Evolutionary conservation across 257 asterid species (phyloP).

Genomic region (Forsythia suspensa): DNA sequence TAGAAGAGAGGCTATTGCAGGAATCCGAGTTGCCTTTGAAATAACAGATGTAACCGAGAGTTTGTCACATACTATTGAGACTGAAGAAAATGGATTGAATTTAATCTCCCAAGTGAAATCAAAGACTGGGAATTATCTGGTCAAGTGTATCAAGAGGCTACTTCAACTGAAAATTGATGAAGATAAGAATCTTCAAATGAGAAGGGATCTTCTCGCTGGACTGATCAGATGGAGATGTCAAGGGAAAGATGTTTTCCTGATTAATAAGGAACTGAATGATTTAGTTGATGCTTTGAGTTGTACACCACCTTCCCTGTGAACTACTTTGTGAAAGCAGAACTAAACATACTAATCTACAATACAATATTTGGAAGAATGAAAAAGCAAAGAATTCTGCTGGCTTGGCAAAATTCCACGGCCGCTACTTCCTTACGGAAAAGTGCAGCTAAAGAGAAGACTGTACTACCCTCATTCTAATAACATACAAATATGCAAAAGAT

Average conservation of each 20-base stretch:
- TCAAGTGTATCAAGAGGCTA: constrained; percentile 60
- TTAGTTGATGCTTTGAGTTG: constrained; percentile 44
- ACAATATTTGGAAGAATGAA: background rate
- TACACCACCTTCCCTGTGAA: constrained; percentile 19
- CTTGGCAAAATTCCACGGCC: background rate
- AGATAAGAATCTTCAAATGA: constrained; percentile 33
- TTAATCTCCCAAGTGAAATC: constrained; percentile 50
- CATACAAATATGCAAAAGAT: background rate
- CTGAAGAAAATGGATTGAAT: constrained; percentile 50
- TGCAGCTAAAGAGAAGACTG: background rate
- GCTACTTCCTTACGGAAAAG: background rate
- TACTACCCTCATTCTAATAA: background rate
- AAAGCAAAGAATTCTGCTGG: background rate
- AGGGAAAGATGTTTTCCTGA: constrained; percentile 46
- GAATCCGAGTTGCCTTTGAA: constrained; percentile 58
- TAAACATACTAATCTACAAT: background rate
- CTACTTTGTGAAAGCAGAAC: background rate
- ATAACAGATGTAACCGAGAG: constrained; percentile 50
- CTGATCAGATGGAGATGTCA: constrained; percentile 56
- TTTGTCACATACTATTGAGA: constrained; percentile 45
- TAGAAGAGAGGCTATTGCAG: constrained; percentile 57
- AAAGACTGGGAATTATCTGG: constrained; percentile 46
- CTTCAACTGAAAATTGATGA: constrained; percentile 32
- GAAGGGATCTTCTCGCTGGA: constrained; percentile 53
- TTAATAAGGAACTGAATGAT: constrained; percentile 43